Evolutionary conservation across 768 basidiomycete genomes (phyloP).

Genomic region (Lepiota brunneoincarnata): DNA sequence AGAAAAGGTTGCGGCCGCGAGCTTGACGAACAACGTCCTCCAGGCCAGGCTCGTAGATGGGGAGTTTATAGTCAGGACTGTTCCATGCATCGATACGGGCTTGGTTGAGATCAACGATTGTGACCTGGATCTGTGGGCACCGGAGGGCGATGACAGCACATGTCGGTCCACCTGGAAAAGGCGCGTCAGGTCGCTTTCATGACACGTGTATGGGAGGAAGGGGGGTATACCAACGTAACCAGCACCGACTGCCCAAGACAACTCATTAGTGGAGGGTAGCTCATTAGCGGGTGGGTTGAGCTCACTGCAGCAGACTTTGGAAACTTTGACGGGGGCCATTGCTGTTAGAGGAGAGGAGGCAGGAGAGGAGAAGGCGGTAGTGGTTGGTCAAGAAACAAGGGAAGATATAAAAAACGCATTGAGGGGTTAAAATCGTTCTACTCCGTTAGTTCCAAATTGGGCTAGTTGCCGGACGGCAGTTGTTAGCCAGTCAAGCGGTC

Average conservation of each 20-base stretch:
- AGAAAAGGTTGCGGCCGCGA: constrained; percentile 95
- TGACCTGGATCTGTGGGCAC: constrained; percentile 91
- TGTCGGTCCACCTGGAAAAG: constrained; percentile 78
- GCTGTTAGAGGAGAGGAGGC: constrained; percentile 13
- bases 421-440: not conserved
- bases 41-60: constrained; percentile 98
- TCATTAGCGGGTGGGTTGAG: constrained; percentile 17
- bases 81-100: constrained; percentile 97
- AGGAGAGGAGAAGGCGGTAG: not conserved
- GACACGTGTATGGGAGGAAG: not conserved
- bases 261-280: constrained; percentile 15
- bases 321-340: constrained; percentile 62
- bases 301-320: constrained; percentile 88
- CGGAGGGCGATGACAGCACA: constrained; percentile 93
- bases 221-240: constrained; percentile 81
- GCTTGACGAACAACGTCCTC: constrained; percentile 85
- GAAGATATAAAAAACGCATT: constrained; percentile 11
- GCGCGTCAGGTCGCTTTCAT: not conserved
- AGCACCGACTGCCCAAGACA: constrained; percentile 61
- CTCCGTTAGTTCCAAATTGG: constrained; percentile 1
- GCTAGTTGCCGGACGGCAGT: not conserved
- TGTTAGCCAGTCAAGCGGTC: not conserved
- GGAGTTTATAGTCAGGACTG: constrained; percentile 74
- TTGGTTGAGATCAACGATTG: constrained; percentile 97
- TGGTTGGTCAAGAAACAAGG: constrained; percentile 7